These are phyloP conservation scores for Parachaetomium inaequale DNA, from an alignment of 495 filamentous ascomycete genomes.

Conservation along the genomic window DNA sequence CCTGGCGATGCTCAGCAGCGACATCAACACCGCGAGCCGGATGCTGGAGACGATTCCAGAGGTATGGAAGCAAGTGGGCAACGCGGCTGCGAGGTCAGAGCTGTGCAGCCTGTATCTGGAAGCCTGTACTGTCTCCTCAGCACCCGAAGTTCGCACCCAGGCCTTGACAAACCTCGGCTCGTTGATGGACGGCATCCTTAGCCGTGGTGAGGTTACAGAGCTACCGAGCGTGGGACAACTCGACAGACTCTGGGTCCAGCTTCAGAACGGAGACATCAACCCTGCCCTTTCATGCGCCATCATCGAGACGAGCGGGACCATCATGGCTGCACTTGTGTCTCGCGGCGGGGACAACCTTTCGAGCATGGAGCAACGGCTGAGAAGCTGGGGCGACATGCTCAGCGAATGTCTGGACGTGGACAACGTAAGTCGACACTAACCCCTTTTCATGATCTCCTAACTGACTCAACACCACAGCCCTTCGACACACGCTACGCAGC, in stretches of 20 bases:
- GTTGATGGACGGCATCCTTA: constrained; percentile 32
- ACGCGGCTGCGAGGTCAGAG: constrained; percentile 4
- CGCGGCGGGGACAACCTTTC: neutral
- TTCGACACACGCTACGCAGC: constrained; percentile 64
- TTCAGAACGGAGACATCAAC: constrained; percentile 38
- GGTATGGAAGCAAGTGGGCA: constrained; percentile 22
- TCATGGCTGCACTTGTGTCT: constrained; percentile 35
- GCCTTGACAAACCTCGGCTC: constrained; percentile 37
- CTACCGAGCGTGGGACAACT: constrained; percentile 27
- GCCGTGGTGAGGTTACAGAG: neutral
- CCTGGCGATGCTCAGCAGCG: constrained; percentile 11
- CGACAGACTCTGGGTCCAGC: constrained; percentile 29
- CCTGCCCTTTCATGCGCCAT: constrained; percentile 44
- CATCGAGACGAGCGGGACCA: constrained; percentile 42
- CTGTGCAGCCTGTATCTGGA: constrained; percentile 30
- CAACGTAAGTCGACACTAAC: constrained; percentile 35
- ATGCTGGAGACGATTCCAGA: constrained; percentile 32
- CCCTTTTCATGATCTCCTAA: neutral
- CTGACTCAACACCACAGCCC: constrained; percentile 42
- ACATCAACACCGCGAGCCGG: constrained; percentile 31
- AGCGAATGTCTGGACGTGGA: constrained; percentile 39
- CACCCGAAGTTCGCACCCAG: constrained; percentile 37
- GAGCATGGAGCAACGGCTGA: constrained; percentile 27
- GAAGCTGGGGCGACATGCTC: constrained; percentile 45
- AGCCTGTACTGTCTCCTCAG: constrained; percentile 20